Evolutionary conservation across 768 basidiomycete species (phyloP), one percentile per base, ranked within the genome.

Genomic region (Lactarius sp.): DNA sequence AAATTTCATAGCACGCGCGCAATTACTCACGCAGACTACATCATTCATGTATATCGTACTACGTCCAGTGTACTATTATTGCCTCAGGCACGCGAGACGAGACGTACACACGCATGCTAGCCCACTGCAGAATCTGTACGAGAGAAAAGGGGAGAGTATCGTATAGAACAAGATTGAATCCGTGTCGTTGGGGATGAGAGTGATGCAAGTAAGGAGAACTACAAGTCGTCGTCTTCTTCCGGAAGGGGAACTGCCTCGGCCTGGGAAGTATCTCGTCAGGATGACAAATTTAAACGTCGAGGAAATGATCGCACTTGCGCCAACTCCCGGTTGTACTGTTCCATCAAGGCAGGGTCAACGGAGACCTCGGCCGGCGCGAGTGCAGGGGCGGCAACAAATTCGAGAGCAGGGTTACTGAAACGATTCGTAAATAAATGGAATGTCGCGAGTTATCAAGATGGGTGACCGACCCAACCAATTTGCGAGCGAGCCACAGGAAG

Each of bases 401-500:
- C 96, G 66, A 99, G 87, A 56, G 77, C 60, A 57, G 86, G 78
- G 78, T 96, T 97, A 56, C 94, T 96, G 70, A 2, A 60, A 16
- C 54, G 27, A 2, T 34, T 36, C 36, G 14, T 56, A 9, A 52
- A 47, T 62, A 6, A 60, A 5, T 41, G 37, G 33, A 22, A 36
- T 31, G 33, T 36, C 18, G 10, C 4, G 31, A 34, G 16, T 4
- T 1, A 41, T 39, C 18, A 27, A 13, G 42, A 18, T 7, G 14
- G 37, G 22, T 44, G 6, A 81, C 91, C 66, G 71, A 94, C 93
- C 94, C 96, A 68, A 96, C 95, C 67, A 99, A 83, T 80, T 98
- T 99, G 80, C 94, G 86, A 63, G 93, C 95, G 75, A 98, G 83
- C 97, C 97, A 98, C 68, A 99, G 84, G 92, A 99, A 98, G 55